Evolutionary conservation across 1,284 basidiomycete species (phyloP).

Genomic region (Kalmanozyma brasiliensis): DNA sequence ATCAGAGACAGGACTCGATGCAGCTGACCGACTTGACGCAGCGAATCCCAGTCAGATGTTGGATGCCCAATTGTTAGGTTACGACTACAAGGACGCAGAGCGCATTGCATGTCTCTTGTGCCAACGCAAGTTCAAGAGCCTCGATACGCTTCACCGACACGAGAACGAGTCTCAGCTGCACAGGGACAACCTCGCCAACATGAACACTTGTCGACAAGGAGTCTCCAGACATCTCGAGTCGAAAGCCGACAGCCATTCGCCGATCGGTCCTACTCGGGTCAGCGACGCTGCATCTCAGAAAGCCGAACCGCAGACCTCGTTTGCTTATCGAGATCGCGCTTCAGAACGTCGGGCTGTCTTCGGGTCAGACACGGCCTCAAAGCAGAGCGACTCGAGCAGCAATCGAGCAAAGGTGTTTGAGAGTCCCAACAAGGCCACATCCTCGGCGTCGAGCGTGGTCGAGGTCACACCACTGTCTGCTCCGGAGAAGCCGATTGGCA

Average conservation of each 20-base stretch:
- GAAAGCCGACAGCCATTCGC: neutral
- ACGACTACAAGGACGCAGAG: conserved; percentile 37
- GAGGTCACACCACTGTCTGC: conserved; percentile 18
- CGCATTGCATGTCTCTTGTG: conserved; percentile 47
- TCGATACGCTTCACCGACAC: conserved; percentile 40
- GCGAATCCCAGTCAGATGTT: conserved; percentile 9
- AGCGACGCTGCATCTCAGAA: neutral
- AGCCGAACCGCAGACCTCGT: neutral
- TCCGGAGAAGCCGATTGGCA: conserved; percentile 36
- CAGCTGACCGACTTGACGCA: neutral
- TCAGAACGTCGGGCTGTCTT: conserved; percentile 50
- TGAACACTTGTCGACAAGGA: conserved; percentile 26
- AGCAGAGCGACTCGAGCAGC: neutral
- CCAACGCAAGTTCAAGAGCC: conserved; percentile 47
- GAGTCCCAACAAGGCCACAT: conserved; percentile 12
- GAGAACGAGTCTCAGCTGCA: conserved; percentile 39
- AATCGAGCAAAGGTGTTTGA: conserved; percentile 15
- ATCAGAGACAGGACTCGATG: neutral
- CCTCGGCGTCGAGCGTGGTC: neutral
- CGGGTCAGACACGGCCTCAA: conserved; percentile 25
- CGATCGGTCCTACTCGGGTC: neutral
- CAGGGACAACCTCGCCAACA: conserved; percentile 30
- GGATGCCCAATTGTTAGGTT: conserved; percentile 11
- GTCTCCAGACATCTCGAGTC: conserved; percentile 26
- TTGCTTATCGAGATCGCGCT: conserved; percentile 41